Base-by-base conservation (phyloP, 305 asterid species). In the Fraxinus platypoda region DNA sequence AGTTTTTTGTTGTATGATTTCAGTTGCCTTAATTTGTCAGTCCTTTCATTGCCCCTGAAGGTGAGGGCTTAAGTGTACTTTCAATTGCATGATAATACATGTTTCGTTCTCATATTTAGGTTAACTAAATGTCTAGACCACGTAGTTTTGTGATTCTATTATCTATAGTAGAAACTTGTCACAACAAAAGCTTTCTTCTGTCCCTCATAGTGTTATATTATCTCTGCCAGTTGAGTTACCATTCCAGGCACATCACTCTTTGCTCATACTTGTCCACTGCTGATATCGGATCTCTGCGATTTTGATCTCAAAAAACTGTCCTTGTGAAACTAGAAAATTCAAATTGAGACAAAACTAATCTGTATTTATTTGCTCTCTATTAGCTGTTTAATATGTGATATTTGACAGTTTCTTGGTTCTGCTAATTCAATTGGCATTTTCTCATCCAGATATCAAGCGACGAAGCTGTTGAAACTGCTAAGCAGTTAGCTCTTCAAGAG, bases 401-500 rank as follows among this genome's bases (percentile, higher is more conserved):
- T 54, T 64, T 25, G 25, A 64, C 73, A 64, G 6, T 25, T 64
- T 64, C 73, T 25, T 30, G 38, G 26, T 68, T 62, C 31, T 68
- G 35, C 35, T 30, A 68, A 68, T 30, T 30, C 21, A 68, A 26
- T 68, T 68, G 8, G 6, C 19, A 12, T 26, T 68, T 68, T 85
- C 85, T 68, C 71, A 30, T 78, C 71, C 90, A 96, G 98, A 89
- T 96, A 84, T 92, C 98, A 78, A 93, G 96, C 76, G 97, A 92
- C 38, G 98, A 90, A 80, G 92, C 98, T 77, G 94, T 96, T 85
- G 98, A 94, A 89, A 89, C 87, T 81, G 99, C 98, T 23, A 96
- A 93, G 88, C 97, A 94, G 86, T 86, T 96, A 75, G 98, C 99
- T 52, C 97, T 93, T 77, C 92, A 92, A 88, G 98, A 97, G 91